A percentile compares a stretch with the other conserved stretches of the same genome.
Conservation (phyloP, 2,329 filamentous ascomycete species). For the Ramichloridium luteum region DNA sequence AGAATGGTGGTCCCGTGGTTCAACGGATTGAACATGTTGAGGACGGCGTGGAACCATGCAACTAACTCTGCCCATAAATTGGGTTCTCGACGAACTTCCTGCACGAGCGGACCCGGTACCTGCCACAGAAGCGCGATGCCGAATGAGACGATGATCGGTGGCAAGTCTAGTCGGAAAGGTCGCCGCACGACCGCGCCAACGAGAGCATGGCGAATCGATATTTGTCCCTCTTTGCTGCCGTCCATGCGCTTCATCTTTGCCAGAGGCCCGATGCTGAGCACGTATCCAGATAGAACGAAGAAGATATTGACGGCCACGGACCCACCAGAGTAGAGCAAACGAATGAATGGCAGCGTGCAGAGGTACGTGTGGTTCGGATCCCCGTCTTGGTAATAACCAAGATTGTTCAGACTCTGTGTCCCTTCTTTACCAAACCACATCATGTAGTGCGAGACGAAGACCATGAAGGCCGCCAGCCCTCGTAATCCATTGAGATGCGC, state of each 20-base stretch:
- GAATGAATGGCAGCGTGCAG: slow-evolving; percentile 43
- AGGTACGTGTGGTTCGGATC: slow-evolving; percentile 39
- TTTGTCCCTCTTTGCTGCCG: no score
- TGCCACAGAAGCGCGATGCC: slow-evolving; percentile 42
- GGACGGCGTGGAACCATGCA: slow-evolving; percentile 26
- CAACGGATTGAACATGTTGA: slow-evolving; percentile 9
- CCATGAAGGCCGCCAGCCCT: slow-evolving; percentile 52
- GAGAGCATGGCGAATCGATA: no score
- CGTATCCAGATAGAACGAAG: slow-evolving; percentile 40
- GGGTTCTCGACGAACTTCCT: background rate
- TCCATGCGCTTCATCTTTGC: no score
- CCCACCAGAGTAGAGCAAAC: slow-evolving; percentile 48
- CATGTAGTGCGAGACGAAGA: slow-evolving; percentile 53
- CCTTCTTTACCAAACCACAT: no score
- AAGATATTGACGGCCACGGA: slow-evolving; percentile 44
- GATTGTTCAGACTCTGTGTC: slow-evolving; percentile 33
- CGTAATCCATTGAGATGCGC: slow-evolving; percentile 52
- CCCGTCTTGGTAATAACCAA: slow-evolving; percentile 21
- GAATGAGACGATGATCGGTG: slow-evolving; percentile 43
- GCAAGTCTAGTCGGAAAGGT: slow-evolving; percentile 35
- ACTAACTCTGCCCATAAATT: slow-evolving; percentile 43
- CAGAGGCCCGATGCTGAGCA: no score
- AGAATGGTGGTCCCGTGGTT: no score
- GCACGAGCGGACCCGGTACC: slow-evolving; percentile 14
- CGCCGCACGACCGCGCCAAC: slow-evolving; percentile 37